phyloP scores from a whole-genome alignment of 1,284 basidiomycete genomes.

The Ganoderma multipileum region DNA sequence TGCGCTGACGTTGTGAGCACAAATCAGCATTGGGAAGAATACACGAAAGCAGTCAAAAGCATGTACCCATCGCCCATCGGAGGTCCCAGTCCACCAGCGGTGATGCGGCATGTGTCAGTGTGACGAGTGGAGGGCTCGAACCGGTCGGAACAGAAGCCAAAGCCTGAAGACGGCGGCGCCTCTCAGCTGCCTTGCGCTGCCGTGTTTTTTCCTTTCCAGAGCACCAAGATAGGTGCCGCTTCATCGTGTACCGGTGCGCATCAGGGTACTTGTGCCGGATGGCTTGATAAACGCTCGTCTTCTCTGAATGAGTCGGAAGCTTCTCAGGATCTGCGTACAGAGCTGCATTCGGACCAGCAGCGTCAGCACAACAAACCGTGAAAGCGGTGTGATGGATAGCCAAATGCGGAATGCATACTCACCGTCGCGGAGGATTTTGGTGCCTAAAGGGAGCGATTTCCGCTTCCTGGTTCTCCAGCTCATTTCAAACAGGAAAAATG shows the following conservation, averaged over 20 bases:
- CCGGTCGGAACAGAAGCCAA: too few species aligned
- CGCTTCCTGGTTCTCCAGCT: not conserved
- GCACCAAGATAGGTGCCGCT: slow-evolving; percentile 20
- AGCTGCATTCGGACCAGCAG: not conserved
- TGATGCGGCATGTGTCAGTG: too few species aligned
- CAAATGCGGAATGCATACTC: not conserved
- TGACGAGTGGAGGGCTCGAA: not conserved
- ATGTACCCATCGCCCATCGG: not conserved
- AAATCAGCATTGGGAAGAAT: too few species aligned
- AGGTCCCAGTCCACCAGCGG: too few species aligned
- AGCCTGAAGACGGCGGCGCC: not conserved
- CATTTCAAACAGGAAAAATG: not conserved
- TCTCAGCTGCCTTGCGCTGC: too few species aligned
- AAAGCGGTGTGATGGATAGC: not conserved
- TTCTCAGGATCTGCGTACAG: not conserved
- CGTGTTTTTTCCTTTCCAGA: too few species aligned
- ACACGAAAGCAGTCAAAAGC: too few species aligned
- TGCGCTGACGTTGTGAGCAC: not conserved
- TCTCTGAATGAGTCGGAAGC: not conserved
- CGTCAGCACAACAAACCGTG: not conserved
- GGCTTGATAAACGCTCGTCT: not conserved
- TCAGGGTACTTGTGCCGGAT: not conserved
- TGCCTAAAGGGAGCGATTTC: not conserved
- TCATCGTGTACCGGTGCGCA: slow-evolving; percentile 1
- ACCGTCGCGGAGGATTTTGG: not conserved